These are phyloP conservation scores for Alternaria brassicicola DNA, from an alignment of 2,329 filamentous ascomycete genomes.

Conservation along the genomic window DNA sequence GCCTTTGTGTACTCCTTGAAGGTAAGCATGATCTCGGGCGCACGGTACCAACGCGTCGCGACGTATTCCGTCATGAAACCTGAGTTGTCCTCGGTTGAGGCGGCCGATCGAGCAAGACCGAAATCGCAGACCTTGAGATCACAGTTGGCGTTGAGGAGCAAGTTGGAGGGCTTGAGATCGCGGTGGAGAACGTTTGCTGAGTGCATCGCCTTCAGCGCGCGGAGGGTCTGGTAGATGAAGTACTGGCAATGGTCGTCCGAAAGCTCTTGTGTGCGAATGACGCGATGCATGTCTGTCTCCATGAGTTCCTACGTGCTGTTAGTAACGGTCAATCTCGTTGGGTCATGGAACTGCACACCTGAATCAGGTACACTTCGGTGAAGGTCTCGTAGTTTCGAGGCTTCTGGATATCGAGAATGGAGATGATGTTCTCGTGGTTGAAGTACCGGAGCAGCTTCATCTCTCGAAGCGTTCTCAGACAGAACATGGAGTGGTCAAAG, in stretches of 20 bases:
- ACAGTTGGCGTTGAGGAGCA: slow-evolving; percentile 97
- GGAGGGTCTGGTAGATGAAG: slow-evolving; percentile 99
- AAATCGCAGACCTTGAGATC: slow-evolving; percentile 99
- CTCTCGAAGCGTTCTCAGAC: slow-evolving; percentile 91
- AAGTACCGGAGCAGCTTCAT: slow-evolving; percentile 99
- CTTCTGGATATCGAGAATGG: slow-evolving; percentile 98
- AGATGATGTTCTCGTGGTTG: slow-evolving; percentile 99
- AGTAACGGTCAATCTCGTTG: slow-evolving; percentile 1
- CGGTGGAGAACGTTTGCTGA: slow-evolving; percentile 97
- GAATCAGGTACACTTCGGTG: slow-evolving; percentile 97
- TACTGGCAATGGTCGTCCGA: slow-evolving; percentile 99
- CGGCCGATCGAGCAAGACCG: slow-evolving; percentile 90
- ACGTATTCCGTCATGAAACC: slow-evolving; percentile 99
- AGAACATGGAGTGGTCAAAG: slow-evolving; percentile 99
- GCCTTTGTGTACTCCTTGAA: slow-evolving; percentile 99
- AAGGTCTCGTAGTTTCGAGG: slow-evolving; percentile 95
- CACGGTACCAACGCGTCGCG: slow-evolving; percentile 97
- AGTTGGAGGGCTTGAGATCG: slow-evolving; percentile 95
- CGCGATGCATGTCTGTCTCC: slow-evolving; percentile 99
- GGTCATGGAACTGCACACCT: slow-evolving; percentile 60
- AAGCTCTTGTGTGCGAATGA: slow-evolving; percentile 97
- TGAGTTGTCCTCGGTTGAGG: slow-evolving; percentile 98
- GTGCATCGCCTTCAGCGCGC: slow-evolving; percentile 98
- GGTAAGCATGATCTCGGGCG: slow-evolving; percentile 99
- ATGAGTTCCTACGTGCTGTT: slow-evolving; percentile 78